Base-by-base conservation (phyloP, 2,329 filamentous ascomycete species). In the Xenosphaeropsis pyriputrescens region DNA sequence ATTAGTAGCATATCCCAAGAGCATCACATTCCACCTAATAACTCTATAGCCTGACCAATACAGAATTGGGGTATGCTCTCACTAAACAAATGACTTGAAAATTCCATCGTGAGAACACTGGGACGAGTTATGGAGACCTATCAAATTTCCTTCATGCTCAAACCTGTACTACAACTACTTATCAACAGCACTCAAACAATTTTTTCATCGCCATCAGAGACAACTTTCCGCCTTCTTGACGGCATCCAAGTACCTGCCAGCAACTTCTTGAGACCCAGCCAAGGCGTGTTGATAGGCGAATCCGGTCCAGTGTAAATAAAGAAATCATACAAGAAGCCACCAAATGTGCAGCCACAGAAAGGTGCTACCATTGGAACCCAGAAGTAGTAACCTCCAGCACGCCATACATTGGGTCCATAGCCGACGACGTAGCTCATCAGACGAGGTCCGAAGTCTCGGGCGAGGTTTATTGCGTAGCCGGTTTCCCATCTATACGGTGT, bases 301-400 rank as follows among this genome's bases (percentile, higher is more conserved):
- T 77, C 57, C 4, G 45, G 56, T 3, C 79, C 79, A 0, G 75
- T 80, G 52, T 76, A 85, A 30, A 85, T 61, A 52, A 82, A 72
- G 2, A 71, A 51, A 52, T 83, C 77, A 50, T 83, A 82, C 17
- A 82, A 46, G 52, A 76, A 73, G 2, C 72, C 78, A 3, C 79
- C 78, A 45, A 79, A 72, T 0, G 64, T 55, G 47, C 66, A 72
- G 5, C 79, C 80, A 8, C 70, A 54, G 50, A 85, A 83, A 0
- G 79, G 79, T 2, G 76, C 68, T 4, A 85, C 72, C 63, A 85
- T 79, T 0, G 80, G 80, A 15, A 85, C 70, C 78, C 77, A 85
- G 52, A 84, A 84, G 51, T 83, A 85, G 50, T 83, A 80, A 11
- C 65, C 65, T 2, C 78, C 77, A 1, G 74, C 70, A 8, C 64